Conservation (phyloP, 495 filamentous ascomycete species). For the Trypethelium eluteriae region DNA sequence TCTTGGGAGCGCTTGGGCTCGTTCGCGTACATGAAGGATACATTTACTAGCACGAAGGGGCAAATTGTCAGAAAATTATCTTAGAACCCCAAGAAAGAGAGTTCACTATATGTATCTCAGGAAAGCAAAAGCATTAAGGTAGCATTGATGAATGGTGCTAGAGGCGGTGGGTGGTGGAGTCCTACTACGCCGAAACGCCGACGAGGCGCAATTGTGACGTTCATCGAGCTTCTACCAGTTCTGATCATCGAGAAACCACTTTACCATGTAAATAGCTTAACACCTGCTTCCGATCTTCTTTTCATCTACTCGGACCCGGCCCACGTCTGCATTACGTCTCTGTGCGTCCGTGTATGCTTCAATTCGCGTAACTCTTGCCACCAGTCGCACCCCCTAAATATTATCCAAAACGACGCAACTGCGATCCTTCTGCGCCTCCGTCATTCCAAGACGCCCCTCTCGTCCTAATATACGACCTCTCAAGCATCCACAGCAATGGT, state of each 20-base stretch:
- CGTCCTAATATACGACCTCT: background rate
- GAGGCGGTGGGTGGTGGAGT: background rate
- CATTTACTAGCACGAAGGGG: background rate
- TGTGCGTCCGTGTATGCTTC: no score
- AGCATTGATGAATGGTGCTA: no score
- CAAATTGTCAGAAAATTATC: no score
- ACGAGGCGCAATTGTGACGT: constrained; percentile 3
- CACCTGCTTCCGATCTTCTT: background rate
- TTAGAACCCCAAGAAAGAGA: no score
- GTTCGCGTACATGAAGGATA: background rate
- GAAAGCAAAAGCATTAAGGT: no score
- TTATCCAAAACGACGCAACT: background rate
- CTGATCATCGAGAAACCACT: background rate
- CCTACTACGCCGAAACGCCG: background rate
- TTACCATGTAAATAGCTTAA: background rate
- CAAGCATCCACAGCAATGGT: constrained; percentile 18
- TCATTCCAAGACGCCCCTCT: background rate
- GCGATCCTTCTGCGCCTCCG: no score
- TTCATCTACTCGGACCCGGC: no score
- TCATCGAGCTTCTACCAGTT: background rate
- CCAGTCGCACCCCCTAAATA: background rate
- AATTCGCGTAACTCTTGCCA: no score
- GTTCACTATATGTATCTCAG: no score
- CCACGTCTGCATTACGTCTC: no score
- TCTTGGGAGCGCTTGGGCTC: background rate